phyloP scores from a whole-genome alignment of 352 stramenopile genomes.

The Sclerospora graminicola region DNA sequence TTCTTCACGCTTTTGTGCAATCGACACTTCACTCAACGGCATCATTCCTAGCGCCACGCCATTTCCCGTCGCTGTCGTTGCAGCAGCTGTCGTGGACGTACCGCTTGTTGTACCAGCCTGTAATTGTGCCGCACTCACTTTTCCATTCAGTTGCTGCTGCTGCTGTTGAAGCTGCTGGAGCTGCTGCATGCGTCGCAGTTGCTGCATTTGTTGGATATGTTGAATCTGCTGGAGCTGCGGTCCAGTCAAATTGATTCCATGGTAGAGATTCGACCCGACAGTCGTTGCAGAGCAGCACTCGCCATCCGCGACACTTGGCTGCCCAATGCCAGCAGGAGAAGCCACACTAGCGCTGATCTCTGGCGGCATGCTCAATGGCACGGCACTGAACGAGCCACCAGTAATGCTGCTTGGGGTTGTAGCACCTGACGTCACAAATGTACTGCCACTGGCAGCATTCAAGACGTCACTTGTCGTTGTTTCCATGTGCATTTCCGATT shows the following conservation, averaged over 20 bases:
- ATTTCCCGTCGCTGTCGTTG: conserved; percentile 10
- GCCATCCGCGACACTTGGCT: conserved; percentile 30
- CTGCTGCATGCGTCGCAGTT: conserved; percentile 71
- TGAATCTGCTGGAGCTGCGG: conserved; percentile 78
- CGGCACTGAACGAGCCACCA: conserved; percentile 30
- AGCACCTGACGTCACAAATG: conserved; percentile 13
- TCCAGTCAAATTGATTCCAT: conserved; percentile 67
- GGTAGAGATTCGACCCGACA: conserved; percentile 44
- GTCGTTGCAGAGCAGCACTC: conserved; percentile 22
- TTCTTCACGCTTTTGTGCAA: conserved; percentile 79
- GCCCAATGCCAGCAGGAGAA: conserved; percentile 28
- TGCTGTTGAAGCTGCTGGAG: conserved; percentile 64
- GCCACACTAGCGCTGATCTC: conserved; percentile 43
- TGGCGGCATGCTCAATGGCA: conserved; percentile 62
- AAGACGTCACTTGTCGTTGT: conserved; percentile 22
- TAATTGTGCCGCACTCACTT: conserved; percentile 16
- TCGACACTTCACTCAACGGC: conserved; percentile 69
- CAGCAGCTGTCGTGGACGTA: conserved; percentile 12
- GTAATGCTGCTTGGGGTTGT: conserved; percentile 11
- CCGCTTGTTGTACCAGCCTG: conserved; percentile 13
- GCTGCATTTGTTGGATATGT: conserved; percentile 81
- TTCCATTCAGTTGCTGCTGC: conserved; percentile 32
- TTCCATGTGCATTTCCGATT: conserved; percentile 56
- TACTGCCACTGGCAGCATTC: conserved; percentile 18
- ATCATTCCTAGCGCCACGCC: conserved; percentile 32